phyloP scores from a whole-genome alignment of 1,139 yeast species.

The Lodderomyces parapsilosis region DNA sequence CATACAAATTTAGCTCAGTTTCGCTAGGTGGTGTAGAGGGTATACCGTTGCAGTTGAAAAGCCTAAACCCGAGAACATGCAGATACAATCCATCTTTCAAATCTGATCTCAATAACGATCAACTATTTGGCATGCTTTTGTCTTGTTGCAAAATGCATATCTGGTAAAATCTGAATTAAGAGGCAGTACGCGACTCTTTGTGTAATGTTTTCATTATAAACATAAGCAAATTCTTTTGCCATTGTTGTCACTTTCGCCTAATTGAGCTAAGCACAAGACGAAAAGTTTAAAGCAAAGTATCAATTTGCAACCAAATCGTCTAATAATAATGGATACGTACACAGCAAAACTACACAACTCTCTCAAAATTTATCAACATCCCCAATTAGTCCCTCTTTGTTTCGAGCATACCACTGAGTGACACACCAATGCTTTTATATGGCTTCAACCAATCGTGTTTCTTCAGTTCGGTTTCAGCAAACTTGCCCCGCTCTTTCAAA shows the following conservation, averaged over 20 bases:
- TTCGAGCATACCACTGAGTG: not conserved
- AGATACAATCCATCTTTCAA: no score
- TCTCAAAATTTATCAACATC: no score
- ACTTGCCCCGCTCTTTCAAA: constrained; percentile 64
- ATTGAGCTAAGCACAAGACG: not conserved
- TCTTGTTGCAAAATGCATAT: not conserved
- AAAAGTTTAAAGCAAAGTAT: no score
- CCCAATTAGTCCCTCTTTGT: no score
- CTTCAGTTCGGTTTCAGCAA: constrained; percentile 52
- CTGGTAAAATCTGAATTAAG: not conserved
- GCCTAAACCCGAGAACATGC: no score
- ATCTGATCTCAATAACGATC: no score
- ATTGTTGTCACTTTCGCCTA: not conserved
- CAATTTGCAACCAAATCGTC: not conserved
- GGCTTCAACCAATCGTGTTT: constrained; percentile 11
- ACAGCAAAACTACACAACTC: no score
- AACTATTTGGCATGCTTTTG: no score
- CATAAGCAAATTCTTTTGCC: not conserved
- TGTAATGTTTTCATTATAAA: not conserved
- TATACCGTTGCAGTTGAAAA: no score
- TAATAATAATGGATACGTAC: no score
- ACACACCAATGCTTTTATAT: constrained; percentile 48
- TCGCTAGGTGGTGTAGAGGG: not conserved
- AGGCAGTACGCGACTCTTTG: not conserved
- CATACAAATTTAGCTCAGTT: no score